Percentiles rank a stretch among this genome's conserved stretches.
Evolutionary conservation across 2,329 filamentous ascomycete genomes (phyloP).

Genomic region (Plectosphaerella sp.): DNA sequence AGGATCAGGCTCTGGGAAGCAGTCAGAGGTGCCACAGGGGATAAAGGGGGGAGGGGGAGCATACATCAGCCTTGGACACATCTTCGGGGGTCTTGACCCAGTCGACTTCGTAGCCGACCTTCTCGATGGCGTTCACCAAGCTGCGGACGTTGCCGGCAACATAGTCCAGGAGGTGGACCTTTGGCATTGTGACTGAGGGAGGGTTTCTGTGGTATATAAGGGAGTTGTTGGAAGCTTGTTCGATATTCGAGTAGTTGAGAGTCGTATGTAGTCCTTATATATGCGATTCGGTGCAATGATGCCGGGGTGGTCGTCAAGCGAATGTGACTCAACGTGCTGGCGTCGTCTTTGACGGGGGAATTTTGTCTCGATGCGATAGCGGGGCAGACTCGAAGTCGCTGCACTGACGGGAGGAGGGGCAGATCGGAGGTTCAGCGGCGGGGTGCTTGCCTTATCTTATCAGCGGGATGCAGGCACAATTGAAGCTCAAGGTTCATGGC

Average conservation of each 20-base stretch:
- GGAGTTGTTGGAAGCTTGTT: background rate
- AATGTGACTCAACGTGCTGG: background rate
- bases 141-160: constrained; percentile 96
- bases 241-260: background rate
- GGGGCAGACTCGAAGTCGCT: constrained; percentile 13
- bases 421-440: background rate
- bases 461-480: background rate
- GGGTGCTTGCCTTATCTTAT: constrained; percentile 4
- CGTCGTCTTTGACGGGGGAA: background rate
- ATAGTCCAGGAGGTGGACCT: constrained; percentile 77
- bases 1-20: constrained; percentile 79
- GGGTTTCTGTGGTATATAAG: background rate
- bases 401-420: background rate
- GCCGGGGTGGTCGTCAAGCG: background rate
- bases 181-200: constrained; percentile 53
- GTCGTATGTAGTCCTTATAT: background rate
- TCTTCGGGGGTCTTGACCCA: constrained; percentile 87
- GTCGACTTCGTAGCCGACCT: constrained; percentile 86
- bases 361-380: constrained; percentile 6
- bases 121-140: constrained; percentile 95
- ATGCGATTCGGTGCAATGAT: background rate
- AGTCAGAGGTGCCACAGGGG: constrained; percentile 14
- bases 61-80: constrained; percentile 78
- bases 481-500: background rate
- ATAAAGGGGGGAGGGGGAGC: constrained; percentile 12